phyloP scores from a whole-genome alignment of 441 rosid genomes.

The Dalechampia spathulata region DNA sequence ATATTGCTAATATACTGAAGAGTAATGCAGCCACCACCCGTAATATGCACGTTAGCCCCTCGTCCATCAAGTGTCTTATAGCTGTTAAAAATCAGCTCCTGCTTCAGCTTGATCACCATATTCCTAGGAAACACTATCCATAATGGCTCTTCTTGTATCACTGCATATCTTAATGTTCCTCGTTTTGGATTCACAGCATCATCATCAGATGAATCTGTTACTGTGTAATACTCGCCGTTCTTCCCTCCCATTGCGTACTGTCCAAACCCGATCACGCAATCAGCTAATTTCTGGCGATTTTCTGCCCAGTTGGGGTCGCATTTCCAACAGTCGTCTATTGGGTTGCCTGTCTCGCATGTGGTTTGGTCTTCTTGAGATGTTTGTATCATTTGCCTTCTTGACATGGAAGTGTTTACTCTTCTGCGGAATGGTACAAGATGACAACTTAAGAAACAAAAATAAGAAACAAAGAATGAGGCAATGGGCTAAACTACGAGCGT shows the following conservation, averaged over 20 bases:
- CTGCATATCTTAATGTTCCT: constrained; percentile 87
- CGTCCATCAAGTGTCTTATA: constrained; percentile 89
- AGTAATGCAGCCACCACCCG: constrained; percentile 92
- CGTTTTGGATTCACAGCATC: constrained; percentile 74
- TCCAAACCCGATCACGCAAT: constrained; percentile 95
- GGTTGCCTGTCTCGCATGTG: constrained; percentile 70
- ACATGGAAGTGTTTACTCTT: constrained; percentile 65
- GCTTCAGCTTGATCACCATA: constrained; percentile 68
- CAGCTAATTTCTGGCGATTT: constrained; percentile 77
- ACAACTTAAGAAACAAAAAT: background rate
- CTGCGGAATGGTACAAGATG: constrained; percentile 27
- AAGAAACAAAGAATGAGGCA: too few species aligned
- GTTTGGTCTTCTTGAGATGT: constrained; percentile 27
- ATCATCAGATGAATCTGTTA: constrained; percentile 75
- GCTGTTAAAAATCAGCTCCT: constrained; percentile 86
- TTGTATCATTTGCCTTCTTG: constrained; percentile 58
- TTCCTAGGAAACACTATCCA: constrained; percentile 89
- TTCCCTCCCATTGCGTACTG: constrained; percentile 86
- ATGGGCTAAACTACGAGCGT: too few species aligned
- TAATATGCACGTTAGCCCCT: constrained; percentile 83
- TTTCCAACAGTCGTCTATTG: constrained; percentile 96
- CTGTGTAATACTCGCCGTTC: constrained; percentile 70
- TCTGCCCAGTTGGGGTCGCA: constrained; percentile 91
- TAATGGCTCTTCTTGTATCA: constrained; percentile 74
- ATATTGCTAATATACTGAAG: constrained; percentile 75